Base-by-base conservation (phyloP, 805 yeast genomes). In the Starmerella apicola region DNA sequence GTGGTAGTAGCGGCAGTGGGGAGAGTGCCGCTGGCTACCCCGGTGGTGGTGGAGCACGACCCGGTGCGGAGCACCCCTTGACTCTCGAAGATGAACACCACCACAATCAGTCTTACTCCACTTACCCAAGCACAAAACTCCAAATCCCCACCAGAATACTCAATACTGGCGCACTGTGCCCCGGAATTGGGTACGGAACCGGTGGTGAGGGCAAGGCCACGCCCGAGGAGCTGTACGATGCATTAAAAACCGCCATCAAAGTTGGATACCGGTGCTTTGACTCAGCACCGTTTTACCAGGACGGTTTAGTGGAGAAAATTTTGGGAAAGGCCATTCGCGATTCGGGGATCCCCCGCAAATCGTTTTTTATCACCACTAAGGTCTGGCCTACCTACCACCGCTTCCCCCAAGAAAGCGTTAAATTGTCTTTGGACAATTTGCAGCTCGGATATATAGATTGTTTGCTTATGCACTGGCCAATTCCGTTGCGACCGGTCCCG, bases 391-490 rank as follows among this genome's bases (percentile, higher is more conserved):
- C 64, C 23, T 58, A 49, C 51, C 59, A 59, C 40, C 49, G 48
- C 34, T 44, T 58, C 18, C 76, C 76, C 10, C 70, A 54, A 26
- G 62, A 55, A 17, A 80, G 79, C 9, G 59, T 81, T 30, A 68
- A 73, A 9, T 63, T 60, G 36, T 77, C 86, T 5, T 65, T 82
- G 52, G 51, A 67, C 50, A 73, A 76, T 53, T 65, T 82, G 45
- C 76, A 76, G 0, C 54, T 81, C 50, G 88, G 78, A 37, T 83
- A 83, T 53, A 78, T 83, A 38, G 94, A 83, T 56, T 63, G 83
- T 43, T 76, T 76, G 56, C 67, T 83, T 54, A 69, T 82, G 57
- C 94, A 83, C 61, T 83, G 93, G 93, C 94, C 94, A 5, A 70
- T 71, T 31, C 50, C 53, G 12, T 37, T 48, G 15, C 20, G 31